A percentile compares a stretch with the other conserved stretches of the same genome.
Conservation (phyloP, 2,329 filamentous ascomycete species). For the Fusarium poae region DNA sequence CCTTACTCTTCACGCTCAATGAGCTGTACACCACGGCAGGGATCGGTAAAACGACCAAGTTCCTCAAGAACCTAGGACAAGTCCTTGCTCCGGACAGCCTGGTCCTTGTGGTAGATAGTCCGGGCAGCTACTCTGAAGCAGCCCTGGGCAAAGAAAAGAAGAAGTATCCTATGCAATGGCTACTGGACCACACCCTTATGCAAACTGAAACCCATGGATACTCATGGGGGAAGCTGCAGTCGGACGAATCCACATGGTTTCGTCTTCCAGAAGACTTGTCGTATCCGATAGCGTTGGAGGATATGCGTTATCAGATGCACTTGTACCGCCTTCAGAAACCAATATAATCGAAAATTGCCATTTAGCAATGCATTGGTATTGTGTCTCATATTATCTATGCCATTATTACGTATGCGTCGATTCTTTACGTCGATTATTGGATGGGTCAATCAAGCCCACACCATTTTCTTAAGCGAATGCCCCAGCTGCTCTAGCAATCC, state of each 20-base stretch:
- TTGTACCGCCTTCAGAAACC: conserved; percentile 69
- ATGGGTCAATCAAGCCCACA: conserved; percentile 73
- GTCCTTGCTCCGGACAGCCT: conserved; percentile 70
- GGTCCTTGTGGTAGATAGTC: conserved; percentile 90
- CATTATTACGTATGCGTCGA: conserved; percentile 7
- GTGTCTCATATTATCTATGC: conserved; percentile 32
- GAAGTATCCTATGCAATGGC: conserved; percentile 93
- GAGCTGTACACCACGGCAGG: conserved; percentile 88
- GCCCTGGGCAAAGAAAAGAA: conserved; percentile 72
- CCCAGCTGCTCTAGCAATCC: conserved; percentile 88
- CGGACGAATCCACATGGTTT: conserved; percentile 88
- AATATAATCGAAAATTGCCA: conserved; percentile 25
- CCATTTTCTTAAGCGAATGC: conserved; percentile 91
- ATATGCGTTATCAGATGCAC: conserved; percentile 96
- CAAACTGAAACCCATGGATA: conserved; percentile 55
- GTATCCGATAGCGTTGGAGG: conserved; percentile 89
- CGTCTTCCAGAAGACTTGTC: conserved; percentile 74
- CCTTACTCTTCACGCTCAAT: conserved; percentile 93
- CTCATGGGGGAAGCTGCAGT: conserved; percentile 80
- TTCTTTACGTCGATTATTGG: conserved; percentile 21
- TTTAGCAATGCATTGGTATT: conserved; percentile 33
- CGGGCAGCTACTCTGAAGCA: conserved; percentile 91
- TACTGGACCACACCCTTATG: conserved; percentile 85
- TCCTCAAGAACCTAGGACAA: conserved; percentile 78
- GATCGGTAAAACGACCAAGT: conserved; percentile 77